Evolutionary conservation across 495 filamentous ascomycete species (phyloP), one percentile per base, ranked within the genome.

Genomic region (Hyaloscypha bicolor): DNA sequence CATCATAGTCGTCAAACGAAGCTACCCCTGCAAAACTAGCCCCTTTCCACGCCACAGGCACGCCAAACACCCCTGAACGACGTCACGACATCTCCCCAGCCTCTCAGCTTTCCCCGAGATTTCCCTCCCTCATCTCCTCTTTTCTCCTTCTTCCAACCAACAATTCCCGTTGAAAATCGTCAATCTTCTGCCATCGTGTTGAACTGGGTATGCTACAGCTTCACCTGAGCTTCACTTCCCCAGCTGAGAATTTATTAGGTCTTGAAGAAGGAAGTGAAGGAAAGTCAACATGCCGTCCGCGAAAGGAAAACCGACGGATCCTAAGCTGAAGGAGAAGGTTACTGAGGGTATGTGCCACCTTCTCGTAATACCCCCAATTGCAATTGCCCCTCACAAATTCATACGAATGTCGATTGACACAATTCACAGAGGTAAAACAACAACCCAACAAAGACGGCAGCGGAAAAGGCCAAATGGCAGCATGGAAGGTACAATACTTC

Each of bases 271-370:
- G 3, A n/a, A 12, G 30, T 25, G 6, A 29, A 6, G 30, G 9
- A 29, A 32, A 29, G 22, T 52, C 62, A 71, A 33, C 29, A 82
- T 82, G 80, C 62, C 74, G 4, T 81, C 79, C 19, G 77, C 79
- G 51, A 86, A 86, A 67, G 83, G 82, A 69, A 84, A 82, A 53
- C 83, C 81, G 3, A 86, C 82, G 4, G 82, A 85, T 63, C 81
- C 80, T 4, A 79, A 84, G 69, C 77, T 86, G 52, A 76, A 82
- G 22, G 79, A 85, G 71, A 72, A 81, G 70, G 76, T 83, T 56
- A 84, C 83, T 71, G 78, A 85, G 69, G 79, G 76, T 72, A 67
- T 14, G 22, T 61, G 5, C 31, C 31, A 14, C 19, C 30, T 60
- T 21, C 16, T 21, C 33, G 30, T 21, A 25, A 25, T 25, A 25